Evolutionary conservation across 768 basidiomycete species (phyloP).

Genomic region (Lactarius evosmus): DNA sequence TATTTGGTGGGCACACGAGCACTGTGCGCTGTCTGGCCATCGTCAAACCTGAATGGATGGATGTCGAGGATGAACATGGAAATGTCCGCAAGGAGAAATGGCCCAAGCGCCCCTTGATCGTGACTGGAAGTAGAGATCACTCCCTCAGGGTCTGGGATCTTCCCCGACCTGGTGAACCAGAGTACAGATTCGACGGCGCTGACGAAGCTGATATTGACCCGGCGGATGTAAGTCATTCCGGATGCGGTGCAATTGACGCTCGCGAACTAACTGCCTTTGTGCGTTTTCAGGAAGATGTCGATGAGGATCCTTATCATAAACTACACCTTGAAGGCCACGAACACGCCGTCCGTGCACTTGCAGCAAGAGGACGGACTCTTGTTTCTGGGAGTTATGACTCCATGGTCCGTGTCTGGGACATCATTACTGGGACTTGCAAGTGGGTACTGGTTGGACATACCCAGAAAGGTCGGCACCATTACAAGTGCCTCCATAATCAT

Average conservation of each 20-base stretch:
- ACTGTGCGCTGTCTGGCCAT: constrained; percentile 96
- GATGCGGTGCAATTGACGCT: not conserved
- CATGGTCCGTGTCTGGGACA: constrained; percentile 94
- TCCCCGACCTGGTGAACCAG: constrained; percentile 67
- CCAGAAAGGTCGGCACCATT: constrained; percentile 69
- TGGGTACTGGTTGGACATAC: constrained; percentile 84
- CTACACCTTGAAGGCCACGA: constrained; percentile 84
- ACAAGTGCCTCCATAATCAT: constrained; percentile 1
- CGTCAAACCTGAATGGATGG: constrained; percentile 87
- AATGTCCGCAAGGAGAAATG: constrained; percentile 64
- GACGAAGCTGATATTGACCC: constrained; percentile 62
- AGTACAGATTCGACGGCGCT: constrained; percentile 63
- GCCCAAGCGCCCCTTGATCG: constrained; percentile 68
- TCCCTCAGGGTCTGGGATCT: constrained; percentile 65
- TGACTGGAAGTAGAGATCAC: constrained; percentile 69
- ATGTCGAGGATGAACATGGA: constrained; percentile 63
- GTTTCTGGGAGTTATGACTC: constrained; percentile 97
- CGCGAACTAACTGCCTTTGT: constrained; percentile 1
- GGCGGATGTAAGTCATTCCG: constrained; percentile 39
- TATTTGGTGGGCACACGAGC: constrained; percentile 94
- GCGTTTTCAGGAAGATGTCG: constrained; percentile 53
- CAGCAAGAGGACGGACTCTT: constrained; percentile 82
- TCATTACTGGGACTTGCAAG: constrained; percentile 75
- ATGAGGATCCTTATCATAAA: constrained; percentile 86
- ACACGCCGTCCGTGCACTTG: constrained; percentile 89